These are phyloP conservation scores for Golubevia sp. DNA, from an alignment of 1,284 basidiomycete species.

Conservation along the genomic window DNA sequence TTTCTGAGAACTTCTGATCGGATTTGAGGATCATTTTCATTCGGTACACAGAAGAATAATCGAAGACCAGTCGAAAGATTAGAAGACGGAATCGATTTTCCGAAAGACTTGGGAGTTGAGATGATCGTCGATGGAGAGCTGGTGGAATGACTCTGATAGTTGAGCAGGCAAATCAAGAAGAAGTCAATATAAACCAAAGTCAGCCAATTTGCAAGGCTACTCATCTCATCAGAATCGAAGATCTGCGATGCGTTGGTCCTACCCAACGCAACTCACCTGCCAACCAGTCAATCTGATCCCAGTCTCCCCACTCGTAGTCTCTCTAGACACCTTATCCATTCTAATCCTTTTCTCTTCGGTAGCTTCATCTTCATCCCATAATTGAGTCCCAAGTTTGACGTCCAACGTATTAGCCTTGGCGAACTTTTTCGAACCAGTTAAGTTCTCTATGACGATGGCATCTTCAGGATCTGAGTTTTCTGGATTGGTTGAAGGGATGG, in stretches of 20 bases:
- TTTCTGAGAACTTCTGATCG: constrained; percentile 8
- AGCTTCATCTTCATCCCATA: constrained; percentile 74
- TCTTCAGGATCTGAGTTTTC: constrained; percentile 58
- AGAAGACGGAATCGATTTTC: constrained; percentile 73
- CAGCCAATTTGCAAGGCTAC: neutral
- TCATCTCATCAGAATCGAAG: neutral
- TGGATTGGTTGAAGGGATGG: neutral
- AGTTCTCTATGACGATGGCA: constrained; percentile 83
- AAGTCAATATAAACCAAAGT: neutral
- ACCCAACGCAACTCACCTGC: constrained; percentile 77
- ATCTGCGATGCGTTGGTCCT: neutral
- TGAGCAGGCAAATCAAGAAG: neutral
- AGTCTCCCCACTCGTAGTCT: constrained; percentile 75
- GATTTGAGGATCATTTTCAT: constrained; percentile 12
- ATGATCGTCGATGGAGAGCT: constrained; percentile 67
- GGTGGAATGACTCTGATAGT: neutral
- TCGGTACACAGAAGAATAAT: constrained; percentile 74
- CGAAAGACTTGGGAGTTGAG: constrained; percentile 76
- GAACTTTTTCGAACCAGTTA: constrained; percentile 70
- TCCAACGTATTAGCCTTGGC: constrained; percentile 83
- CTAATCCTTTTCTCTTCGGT: constrained; percentile 76
- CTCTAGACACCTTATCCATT: constrained; percentile 74
- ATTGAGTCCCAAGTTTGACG: constrained; percentile 84
- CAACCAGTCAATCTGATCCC: constrained; percentile 86
- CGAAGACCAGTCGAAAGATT: constrained; percentile 76